These are phyloP conservation scores for Prinsepia uniflora DNA, from an alignment of 306 rosid genomes.

Conservation along the genomic window DNA sequence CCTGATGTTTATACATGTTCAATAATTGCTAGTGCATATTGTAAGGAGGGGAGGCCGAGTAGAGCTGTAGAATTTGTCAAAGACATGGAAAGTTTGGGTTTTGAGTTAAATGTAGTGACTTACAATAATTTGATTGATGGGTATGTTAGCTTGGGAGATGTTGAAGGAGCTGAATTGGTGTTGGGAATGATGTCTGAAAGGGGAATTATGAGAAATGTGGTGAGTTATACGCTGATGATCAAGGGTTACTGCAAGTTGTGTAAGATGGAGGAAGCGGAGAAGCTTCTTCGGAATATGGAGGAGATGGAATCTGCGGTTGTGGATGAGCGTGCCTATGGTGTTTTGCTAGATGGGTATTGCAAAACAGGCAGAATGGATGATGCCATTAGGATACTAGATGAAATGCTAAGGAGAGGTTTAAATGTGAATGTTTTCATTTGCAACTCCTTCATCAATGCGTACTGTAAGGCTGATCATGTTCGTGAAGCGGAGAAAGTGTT, in stretches of 20 bases:
- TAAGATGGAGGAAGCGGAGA: conserved; percentile 62
- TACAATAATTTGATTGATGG: conserved; percentile 73
- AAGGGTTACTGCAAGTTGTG: conserved; percentile 57
- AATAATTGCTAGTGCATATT: conserved; percentile 63
- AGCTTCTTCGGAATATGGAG: conserved; percentile 39
- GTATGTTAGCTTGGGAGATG: conserved; percentile 49
- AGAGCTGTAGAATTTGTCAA: conserved; percentile 39
- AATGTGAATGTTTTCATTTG: conserved; percentile 60
- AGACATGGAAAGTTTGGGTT: conserved; percentile 57
- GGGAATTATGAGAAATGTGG: conserved; percentile 49
- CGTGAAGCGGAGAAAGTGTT: conserved; percentile 47
- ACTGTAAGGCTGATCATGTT: conserved; percentile 53
- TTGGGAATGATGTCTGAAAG: conserved; percentile 50
- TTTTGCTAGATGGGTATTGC: conserved; percentile 66
- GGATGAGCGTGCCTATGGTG: conserved; percentile 66
- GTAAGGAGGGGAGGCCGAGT: conserved; percentile 48
- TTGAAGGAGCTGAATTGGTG: conserved; percentile 45
- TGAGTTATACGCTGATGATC: conserved; percentile 56
- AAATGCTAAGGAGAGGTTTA: conserved; percentile 53
- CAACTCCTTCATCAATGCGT: conserved; percentile 72
- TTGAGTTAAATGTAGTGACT: conserved; percentile 54
- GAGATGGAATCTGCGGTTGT: conserved; percentile 42
- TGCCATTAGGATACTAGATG: conserved; percentile 65
- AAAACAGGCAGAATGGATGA: conserved; percentile 56
- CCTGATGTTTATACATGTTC: conserved; percentile 62